Evolutionary conservation across 495 filamentous ascomycete genomes (phyloP).

Genomic region (Aspergillus avenaceus): DNA sequence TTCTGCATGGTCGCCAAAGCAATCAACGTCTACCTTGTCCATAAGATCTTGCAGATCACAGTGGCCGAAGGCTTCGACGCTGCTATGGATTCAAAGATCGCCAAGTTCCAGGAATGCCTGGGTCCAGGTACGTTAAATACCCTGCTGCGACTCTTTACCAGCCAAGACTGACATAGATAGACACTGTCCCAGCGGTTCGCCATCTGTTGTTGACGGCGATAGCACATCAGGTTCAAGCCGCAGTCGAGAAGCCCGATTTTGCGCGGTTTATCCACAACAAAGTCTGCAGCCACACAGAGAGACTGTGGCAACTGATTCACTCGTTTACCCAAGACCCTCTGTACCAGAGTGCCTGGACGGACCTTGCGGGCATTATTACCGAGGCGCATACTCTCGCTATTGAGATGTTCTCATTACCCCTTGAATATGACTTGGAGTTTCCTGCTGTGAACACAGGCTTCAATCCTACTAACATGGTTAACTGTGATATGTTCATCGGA

Average conservation of each 20-base stretch:
- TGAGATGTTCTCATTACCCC: slow-evolving; percentile 17
- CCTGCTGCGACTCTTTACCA: background rate
- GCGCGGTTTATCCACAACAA: slow-evolving; percentile 9
- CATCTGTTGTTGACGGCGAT: slow-evolving; percentile 13
- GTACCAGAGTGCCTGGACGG: slow-evolving; percentile 12
- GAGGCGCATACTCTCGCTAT: slow-evolving; percentile 24
- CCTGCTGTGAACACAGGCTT: slow-evolving; percentile 19
- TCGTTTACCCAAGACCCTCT: slow-evolving; percentile 12
- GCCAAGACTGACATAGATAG: background rate
- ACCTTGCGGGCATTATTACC: slow-evolving; percentile 13
- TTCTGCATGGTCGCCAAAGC: slow-evolving; percentile 20
- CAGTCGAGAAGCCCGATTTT: slow-evolving; percentile 15
- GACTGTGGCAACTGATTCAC: slow-evolving; percentile 17
- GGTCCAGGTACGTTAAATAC: slow-evolving; percentile 5
- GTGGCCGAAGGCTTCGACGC: slow-evolving; percentile 17
- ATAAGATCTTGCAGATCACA: slow-evolving; percentile 11
- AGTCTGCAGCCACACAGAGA: slow-evolving; percentile 6
- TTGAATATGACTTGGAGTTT: slow-evolving; percentile 22
- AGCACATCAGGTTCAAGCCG: slow-evolving; percentile 8
- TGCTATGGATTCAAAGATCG: slow-evolving; percentile 12
- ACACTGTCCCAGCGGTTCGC: slow-evolving; percentile 10
- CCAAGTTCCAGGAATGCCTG: slow-evolving; percentile 10
- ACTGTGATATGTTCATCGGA: slow-evolving; percentile 13
- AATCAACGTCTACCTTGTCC: slow-evolving; percentile 18
- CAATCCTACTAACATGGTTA: slow-evolving; percentile 25